Conservation (phyloP, 768 basidiomycete genomes). For the Pleurotus tuber-regium region DNA sequence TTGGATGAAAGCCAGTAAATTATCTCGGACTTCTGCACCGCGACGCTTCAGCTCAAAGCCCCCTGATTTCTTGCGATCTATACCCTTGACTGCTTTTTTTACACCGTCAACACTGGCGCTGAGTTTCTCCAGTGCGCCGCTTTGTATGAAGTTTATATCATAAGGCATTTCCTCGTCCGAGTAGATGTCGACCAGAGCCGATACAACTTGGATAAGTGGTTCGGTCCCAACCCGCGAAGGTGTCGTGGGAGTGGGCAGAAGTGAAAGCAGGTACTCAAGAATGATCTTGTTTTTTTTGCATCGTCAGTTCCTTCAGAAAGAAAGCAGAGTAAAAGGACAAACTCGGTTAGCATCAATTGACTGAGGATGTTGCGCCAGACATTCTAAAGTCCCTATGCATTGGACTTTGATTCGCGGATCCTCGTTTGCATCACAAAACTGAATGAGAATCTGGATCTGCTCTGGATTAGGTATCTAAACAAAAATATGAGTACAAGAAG, state of each 20-base stretch:
- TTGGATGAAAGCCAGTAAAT: constrained; percentile 71
- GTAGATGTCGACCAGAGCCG: constrained; percentile 89
- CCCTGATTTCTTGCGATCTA: constrained; percentile 66
- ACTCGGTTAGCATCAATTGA: constrained; percentile 68
- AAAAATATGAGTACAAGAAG: constrained; percentile 1
- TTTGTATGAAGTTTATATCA: constrained; percentile 77
- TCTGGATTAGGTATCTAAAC: constrained; percentile 54
- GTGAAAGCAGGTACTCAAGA: constrained; percentile 61
- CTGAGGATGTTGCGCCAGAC: constrained; percentile 68
- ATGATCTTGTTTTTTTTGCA: constrained; percentile 51
- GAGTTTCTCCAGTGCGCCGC: constrained; percentile 53
- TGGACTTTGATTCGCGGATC: constrained; percentile 64
- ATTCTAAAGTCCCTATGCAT: constrained; percentile 84
- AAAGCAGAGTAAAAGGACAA: constrained; percentile 17
- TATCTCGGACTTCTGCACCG: constrained; percentile 77
- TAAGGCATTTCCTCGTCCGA: constrained; percentile 82
- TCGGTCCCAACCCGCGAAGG: constrained; percentile 54
- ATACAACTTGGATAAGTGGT: constrained; percentile 71
- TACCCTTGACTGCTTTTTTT: constrained; percentile 57
- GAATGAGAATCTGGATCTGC: constrained; percentile 64
- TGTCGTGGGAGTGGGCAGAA: constrained; percentile 44
- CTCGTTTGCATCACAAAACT: constrained; percentile 53
- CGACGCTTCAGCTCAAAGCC: constrained; percentile 62
- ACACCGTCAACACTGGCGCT: constrained; percentile 59
- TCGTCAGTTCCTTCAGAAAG: neutral